Percentiles rank a stretch among this genome's conserved stretches.
Conservation (phyloP, 192 early-diverging fungal genomes). For the Glomus cerebriforme region DNA sequence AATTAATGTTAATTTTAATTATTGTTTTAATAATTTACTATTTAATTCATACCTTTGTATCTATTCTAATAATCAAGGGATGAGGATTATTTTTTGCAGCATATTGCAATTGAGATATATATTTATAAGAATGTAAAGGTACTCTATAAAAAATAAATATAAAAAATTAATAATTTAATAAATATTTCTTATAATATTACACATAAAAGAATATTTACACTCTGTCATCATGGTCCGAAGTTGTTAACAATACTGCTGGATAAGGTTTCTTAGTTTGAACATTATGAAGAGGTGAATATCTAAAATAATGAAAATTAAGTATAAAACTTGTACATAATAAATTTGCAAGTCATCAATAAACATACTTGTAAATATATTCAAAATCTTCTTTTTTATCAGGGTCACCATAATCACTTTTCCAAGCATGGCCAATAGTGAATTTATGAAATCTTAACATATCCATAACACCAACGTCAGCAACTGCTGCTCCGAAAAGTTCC, state of each 20-base stretch:
- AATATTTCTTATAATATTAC: background rate
- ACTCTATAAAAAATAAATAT: slow-evolving; percentile 27
- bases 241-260: slow-evolving; percentile 63
- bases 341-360: background rate
- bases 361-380: slow-evolving; percentile 51
- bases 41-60: slow-evolving; percentile 49
- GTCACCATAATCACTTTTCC: slow-evolving; percentile 68
- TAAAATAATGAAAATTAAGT: background rate
- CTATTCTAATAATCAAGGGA: slow-evolving; percentile 62
- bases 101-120: slow-evolving; percentile 63
- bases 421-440: slow-evolving; percentile 76
- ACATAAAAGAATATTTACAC: slow-evolving; percentile 39
- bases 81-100: slow-evolving; percentile 49
- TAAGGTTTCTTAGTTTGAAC: slow-evolving; percentile 50
- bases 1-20: background rate
- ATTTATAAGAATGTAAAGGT: slow-evolving; percentile 72
- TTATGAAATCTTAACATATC: slow-evolving; percentile 78
- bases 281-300: slow-evolving; percentile 73
- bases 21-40: background rate
- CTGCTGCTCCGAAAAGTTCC: slow-evolving; percentile 66
- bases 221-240: slow-evolving; percentile 72
- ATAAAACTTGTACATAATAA: no score
- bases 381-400: slow-evolving; percentile 67
- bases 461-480: slow-evolving; percentile 72
- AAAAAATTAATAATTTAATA: background rate